These are phyloP conservation scores for Lablab purpureus DNA, from an alignment of 306 rosid genomes.

Conservation along the genomic window DNA sequence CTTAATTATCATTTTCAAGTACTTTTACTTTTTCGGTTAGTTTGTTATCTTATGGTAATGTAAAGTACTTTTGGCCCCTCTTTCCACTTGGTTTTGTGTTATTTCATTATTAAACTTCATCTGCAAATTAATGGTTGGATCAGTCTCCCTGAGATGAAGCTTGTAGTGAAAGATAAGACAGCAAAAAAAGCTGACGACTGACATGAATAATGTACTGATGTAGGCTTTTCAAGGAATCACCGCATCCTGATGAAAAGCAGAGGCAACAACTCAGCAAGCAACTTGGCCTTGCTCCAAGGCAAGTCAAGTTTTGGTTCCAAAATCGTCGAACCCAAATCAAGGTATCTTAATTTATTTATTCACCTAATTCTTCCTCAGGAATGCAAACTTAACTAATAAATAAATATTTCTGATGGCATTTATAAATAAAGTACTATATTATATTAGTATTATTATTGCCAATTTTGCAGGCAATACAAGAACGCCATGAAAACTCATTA, in stretches of 20 bases:
- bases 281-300: conserved; percentile 92
- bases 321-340: conserved; percentile 98
- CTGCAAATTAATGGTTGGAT: conserved; percentile 12
- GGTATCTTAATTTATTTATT: conserved; percentile 48
- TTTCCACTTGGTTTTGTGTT: conserved; percentile 20
- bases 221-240: conserved; percentile 97
- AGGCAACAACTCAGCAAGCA: conserved; percentile 94
- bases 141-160: neutral
- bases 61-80: neutral
- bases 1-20: conserved; percentile 17
- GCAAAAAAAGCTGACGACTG: conserved; percentile 9
- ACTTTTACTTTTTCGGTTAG: conserved; percentile 48
- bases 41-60: conserved; percentile 22
- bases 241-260: conserved; percentile 99
- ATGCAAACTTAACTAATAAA: neutral
- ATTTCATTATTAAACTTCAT: conserved; percentile 28
- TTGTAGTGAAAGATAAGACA: conserved; percentile 11
- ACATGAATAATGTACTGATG: conserved; percentile 27
- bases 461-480: conserved; percentile 83
- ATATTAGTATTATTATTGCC: neutral
- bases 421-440: too few species aligned
- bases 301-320: conserved; percentile 99
- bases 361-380: neutral
- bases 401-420: neutral
- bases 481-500: conserved; percentile 90